Base-by-base conservation (phyloP, 2,329 filamentous ascomycete species). In the Chrysosphaeria jannelii region DNA sequence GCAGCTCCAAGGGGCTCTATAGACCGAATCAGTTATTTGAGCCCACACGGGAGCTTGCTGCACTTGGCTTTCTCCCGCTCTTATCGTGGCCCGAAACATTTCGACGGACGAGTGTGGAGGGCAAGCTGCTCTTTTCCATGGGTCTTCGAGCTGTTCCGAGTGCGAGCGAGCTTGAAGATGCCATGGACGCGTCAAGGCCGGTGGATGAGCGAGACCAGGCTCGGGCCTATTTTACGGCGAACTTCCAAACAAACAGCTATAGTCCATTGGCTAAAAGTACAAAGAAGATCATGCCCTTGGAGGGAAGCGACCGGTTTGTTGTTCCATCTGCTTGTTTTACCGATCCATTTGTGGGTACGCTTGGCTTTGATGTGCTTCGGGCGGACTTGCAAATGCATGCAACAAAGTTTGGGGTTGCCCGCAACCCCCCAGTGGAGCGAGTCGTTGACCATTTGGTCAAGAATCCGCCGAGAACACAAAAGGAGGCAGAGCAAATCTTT, bases 81-180 rank as follows among this genome's bases (percentile, higher is more conserved):
- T 43, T 88, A 20, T 72, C 76, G 37, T 93, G 78, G 78, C 71
- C 72, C 4, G 71, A 57, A 0, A 75, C 66, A 38, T 53, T 60
- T 22, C 42, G 55, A n/a, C 48, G 42, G 24, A 72, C 62, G 31
- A 74, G 63, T 31, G 43, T 50, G 1, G 85, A 97, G 42, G 76
- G 61, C 1, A 57, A 53, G 19, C 85, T 97, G 31, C 45, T 97
- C 5, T 41, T 52, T 4, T 45, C 46, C 5, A 54, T 97, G 7
- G 85, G 85, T 0, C 48, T 97, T 12, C 63, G 65, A 29, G 49
- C 57, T 19, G 59, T 56, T 36, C 85, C 85, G 2, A 52, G 59
- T 3, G 70, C 68, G 1, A 50, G 56, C 4, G 75, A 81, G 28
- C 50, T 97, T 6, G 56, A 90, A 4, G 55, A 66, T 5, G 64